Evolutionary conservation across 208 protist species (phyloP).

Genomic region (Leishmania tarentolae): DNA sequence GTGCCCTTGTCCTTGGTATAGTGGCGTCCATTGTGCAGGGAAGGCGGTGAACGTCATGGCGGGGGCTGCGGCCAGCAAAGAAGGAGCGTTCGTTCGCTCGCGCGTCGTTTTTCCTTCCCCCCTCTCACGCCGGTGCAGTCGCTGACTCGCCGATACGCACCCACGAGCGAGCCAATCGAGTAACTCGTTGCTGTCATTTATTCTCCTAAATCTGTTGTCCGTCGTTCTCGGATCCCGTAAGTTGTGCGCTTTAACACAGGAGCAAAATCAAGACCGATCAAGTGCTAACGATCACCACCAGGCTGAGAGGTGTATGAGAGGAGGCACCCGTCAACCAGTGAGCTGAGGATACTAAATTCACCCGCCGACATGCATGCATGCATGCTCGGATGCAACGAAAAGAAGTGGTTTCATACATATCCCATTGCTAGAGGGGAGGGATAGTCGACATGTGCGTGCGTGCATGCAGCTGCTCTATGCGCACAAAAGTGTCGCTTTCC

Average conservation of each 20-base stretch:
- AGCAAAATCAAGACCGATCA: background rate
- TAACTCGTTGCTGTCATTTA: background rate
- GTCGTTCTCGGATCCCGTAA: background rate
- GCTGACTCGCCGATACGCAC: background rate
- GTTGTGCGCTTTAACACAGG: background rate
- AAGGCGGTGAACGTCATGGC: background rate
- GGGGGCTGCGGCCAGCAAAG: background rate
- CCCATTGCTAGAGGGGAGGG: too few species aligned
- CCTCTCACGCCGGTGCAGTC: too few species aligned
- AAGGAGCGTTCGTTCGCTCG: background rate
- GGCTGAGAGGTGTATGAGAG: background rate
- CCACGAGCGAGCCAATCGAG: constrained; percentile 1
- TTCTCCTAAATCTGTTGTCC: background rate
- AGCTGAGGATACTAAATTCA: background rate
- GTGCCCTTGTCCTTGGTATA: background rate
- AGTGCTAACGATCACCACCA: background rate
- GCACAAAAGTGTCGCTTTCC: background rate
- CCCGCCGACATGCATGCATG: background rate
- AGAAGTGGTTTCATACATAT: background rate
- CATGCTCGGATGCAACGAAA: background rate
- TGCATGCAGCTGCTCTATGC: background rate
- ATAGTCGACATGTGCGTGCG: background rate
- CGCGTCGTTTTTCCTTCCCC: background rate
- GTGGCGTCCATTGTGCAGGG: background rate
- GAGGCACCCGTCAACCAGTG: background rate